Evolutionary conservation across 2,329 filamentous ascomycete genomes (phyloP).

Genomic region (Gnomoniopsis sp.): DNA sequence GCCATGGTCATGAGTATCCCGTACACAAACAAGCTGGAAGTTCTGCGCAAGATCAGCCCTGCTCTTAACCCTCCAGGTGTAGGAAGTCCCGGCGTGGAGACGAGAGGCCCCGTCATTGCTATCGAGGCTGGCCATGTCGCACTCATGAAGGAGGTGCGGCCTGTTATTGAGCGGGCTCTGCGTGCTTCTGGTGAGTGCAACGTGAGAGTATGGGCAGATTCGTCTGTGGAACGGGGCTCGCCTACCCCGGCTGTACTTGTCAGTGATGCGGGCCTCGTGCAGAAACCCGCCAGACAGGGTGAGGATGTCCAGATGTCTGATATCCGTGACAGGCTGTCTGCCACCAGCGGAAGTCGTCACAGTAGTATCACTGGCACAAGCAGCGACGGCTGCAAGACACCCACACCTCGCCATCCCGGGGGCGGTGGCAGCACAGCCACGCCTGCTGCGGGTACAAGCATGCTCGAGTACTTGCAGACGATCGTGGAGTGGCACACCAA

Average conservation of each 20-base stretch:
- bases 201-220: slow-evolving; percentile 43
- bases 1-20: slow-evolving; percentile 74
- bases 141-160: slow-evolving; percentile 55
- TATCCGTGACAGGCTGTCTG: not conserved
- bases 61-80: slow-evolving; percentile 47
- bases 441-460: not conserved
- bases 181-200: slow-evolving; percentile 39
- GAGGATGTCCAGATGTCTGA: slow-evolving; percentile 9
- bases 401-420: not conserved
- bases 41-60: slow-evolving; percentile 73
- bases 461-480: slow-evolving; percentile 57
- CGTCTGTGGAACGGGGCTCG: not conserved
- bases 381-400: not conserved
- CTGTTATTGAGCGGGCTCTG: slow-evolving; percentile 64
- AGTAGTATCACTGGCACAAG: slow-evolving; percentile 1
- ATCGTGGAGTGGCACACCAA: slow-evolving; percentile 74
- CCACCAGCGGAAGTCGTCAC: not conserved
- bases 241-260: not conserved
- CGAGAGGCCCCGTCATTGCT: slow-evolving; percentile 76
- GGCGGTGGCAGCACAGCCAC: not conserved
- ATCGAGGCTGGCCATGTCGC: slow-evolving; percentile 68
- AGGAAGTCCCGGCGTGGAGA: slow-evolving; percentile 30
- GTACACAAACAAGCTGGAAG: slow-evolving; percentile 70
- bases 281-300: not conserved
- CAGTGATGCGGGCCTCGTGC: slow-evolving; percentile 33